These are phyloP conservation scores for Plasmodium malariae DNA, from an alignment of 169 alveolate genomes.

Conservation along the genomic window DNA sequence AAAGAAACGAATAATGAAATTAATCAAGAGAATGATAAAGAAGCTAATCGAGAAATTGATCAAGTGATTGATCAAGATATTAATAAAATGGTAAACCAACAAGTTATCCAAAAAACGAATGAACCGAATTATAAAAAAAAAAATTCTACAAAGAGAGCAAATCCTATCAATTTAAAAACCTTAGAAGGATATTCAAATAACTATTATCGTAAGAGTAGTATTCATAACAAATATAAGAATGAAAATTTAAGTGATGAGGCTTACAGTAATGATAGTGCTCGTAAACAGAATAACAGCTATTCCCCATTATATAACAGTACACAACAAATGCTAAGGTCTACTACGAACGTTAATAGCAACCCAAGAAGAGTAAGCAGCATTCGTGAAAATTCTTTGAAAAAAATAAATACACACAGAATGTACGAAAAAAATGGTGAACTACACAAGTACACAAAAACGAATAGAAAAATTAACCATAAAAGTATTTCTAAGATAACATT, in stretches of 20 bases:
- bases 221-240: neutral
- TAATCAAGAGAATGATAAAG: conserved; percentile 15
- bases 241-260: conserved; percentile 9
- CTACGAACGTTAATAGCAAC: neutral
- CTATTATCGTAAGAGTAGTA: neutral
- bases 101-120: too few species aligned
- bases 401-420: neutral
- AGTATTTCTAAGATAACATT: neutral
- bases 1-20: conserved; percentile 21
- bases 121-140: conserved; percentile 27
- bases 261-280: neutral
- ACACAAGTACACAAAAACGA: neutral
- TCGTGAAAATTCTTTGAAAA: neutral
- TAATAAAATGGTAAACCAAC: too few species aligned
- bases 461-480: neutral
- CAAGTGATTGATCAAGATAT: too few species aligned
- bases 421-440: neutral
- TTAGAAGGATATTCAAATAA: neutral
- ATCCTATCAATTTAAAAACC: conserved; percentile 1
- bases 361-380: neutral
- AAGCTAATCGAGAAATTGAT: neutral
- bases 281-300: neutral
- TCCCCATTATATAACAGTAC: neutral
- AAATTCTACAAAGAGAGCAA: conserved; percentile 1
- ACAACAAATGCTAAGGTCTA: neutral